Base-by-base conservation (phyloP, 306 rosid genomes). In the Rosa chinensis region DNA sequence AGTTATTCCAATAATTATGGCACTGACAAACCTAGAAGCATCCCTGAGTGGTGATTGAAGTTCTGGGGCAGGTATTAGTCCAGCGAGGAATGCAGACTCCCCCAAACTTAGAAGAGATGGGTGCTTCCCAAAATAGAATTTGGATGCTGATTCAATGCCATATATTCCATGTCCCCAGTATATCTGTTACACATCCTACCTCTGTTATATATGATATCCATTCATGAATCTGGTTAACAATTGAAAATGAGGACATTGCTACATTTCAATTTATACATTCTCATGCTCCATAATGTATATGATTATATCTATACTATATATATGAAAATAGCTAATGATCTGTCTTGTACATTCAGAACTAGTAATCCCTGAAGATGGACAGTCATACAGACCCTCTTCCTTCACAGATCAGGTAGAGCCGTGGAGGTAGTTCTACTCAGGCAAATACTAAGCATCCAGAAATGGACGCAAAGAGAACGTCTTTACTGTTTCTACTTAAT, bases 141-240 rank as follows among this genome's bases (percentile, higher is more conserved):
- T 42, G 23, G 84, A 84, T 23, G 87, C 87, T 66, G 79, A 80
- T 72, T 80, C 81, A 80, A 84, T 66, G 37, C 76, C 87, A 52
- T 80, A 80, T 50, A 84, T 76, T 52, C 84, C 87, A 71, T 84
- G 87, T 72, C 87, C 84, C 84, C 84, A 84, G 23, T 84, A 80
- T 35, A 84, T 76, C 84, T 84, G 81, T n/a, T 55, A 39, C 21
- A 32, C 40, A 79, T 8, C 55, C 16, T 14, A 73, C 4, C 13
- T 82, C 37, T 78, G 74, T 82, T 55, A 82, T 48, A 56, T 20
- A 35, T 49, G 59, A 14, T 53, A 53, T 53, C 59, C 59, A 53
- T 16, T 53, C 8, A 53, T 18, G 59, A 53, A 17, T 53, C 21
- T 17, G 12, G 5, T 14, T 13, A 18, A 52, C 58, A 58, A 21